These are phyloP conservation scores for Colletotrichum graminicola DNA, from an alignment of 2,329 filamentous ascomycete genomes.

Conservation along the genomic window DNA sequence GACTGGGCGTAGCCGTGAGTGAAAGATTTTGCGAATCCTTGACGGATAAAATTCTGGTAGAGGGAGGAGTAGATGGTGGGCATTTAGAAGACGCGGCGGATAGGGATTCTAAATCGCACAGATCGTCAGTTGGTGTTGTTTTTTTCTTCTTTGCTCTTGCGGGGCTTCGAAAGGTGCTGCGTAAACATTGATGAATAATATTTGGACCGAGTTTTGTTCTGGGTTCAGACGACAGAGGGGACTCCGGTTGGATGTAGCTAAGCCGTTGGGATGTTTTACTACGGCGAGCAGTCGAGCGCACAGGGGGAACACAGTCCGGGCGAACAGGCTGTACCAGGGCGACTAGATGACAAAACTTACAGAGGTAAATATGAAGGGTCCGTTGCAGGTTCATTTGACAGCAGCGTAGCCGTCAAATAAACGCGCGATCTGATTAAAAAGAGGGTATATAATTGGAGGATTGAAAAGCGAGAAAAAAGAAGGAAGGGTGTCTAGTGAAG, in stretches of 20 bases:
- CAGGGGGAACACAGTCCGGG: neutral
- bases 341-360: constrained; percentile 60
- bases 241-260: neutral
- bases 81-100: constrained; percentile 88
- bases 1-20: constrained; percentile 98
- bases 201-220: constrained; percentile 23
- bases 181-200: constrained; percentile 24
- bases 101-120: constrained; percentile 60
- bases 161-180: too few species aligned
- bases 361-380: constrained; percentile 69
- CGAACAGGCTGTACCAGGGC: neutral
- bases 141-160: neutral
- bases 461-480: constrained; percentile 38
- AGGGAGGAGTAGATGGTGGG: constrained; percentile 77
- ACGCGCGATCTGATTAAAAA: constrained; percentile 70
- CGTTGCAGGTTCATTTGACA: constrained; percentile 99
- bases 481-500: neutral
- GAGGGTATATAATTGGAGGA: constrained; percentile 44
- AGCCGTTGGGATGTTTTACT: constrained; percentile 15
- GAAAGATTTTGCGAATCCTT: constrained; percentile 96
- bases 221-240: constrained; percentile 21
- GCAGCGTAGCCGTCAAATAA: constrained; percentile 87
- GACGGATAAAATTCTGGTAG: constrained; percentile 89
- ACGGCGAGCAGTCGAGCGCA: constrained; percentile 27
- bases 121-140: constrained; percentile 44